phyloP scores from a whole-genome alignment of 2,329 filamentous ascomycete genomes.

The Xylariaceae sp. region DNA sequence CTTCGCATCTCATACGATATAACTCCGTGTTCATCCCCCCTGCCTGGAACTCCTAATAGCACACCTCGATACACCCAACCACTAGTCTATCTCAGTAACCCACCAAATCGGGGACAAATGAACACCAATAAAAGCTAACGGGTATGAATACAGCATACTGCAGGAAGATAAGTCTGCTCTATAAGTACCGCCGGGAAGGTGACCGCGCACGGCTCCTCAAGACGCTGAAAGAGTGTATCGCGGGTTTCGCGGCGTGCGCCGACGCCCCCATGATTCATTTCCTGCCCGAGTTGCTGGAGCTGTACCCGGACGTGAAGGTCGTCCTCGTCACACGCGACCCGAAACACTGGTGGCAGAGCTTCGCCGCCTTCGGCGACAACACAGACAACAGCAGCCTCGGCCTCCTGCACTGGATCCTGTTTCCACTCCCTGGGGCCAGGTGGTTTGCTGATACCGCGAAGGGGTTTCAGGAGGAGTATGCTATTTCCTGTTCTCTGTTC shows the following conservation, averaged over 20 bases:
- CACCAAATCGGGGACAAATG: too few relatives aligned
- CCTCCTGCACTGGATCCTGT: slow-evolving; percentile 2
- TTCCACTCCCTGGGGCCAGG: slow-evolving; percentile 14
- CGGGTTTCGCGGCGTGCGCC: slow-evolving; percentile 52
- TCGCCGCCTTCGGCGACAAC: slow-evolving; percentile 12
- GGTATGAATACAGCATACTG: slow-evolving; percentile 25
- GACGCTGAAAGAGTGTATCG: slow-evolving; percentile 43
- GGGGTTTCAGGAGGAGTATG: slow-evolving; percentile 10
- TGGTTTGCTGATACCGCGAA: slow-evolving; percentile 9
- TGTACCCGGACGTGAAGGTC: slow-evolving; percentile 55
- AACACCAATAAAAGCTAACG: too few relatives aligned
- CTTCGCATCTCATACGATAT: too few relatives aligned
- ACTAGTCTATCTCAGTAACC: too few relatives aligned
- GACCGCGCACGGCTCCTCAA: slow-evolving; percentile 38
- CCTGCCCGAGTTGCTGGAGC: slow-evolving; percentile 50
- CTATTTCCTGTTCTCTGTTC: too few relatives aligned
- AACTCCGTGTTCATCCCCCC: too few relatives aligned
- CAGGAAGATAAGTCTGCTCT: slow-evolving; percentile 37
- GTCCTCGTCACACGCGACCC: slow-evolving; percentile 47
- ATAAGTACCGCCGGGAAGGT: slow-evolving; percentile 32
- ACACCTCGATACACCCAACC: too few relatives aligned
- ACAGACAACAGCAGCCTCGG: background rate
- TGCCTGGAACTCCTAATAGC: too few relatives aligned
- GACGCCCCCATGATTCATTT: slow-evolving; percentile 51
- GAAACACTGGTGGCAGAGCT: slow-evolving; percentile 43